Evolutionary conservation across 2,329 filamentous ascomycete species (phyloP).

Genomic region (Akanthomyces dipterigenus): DNA sequence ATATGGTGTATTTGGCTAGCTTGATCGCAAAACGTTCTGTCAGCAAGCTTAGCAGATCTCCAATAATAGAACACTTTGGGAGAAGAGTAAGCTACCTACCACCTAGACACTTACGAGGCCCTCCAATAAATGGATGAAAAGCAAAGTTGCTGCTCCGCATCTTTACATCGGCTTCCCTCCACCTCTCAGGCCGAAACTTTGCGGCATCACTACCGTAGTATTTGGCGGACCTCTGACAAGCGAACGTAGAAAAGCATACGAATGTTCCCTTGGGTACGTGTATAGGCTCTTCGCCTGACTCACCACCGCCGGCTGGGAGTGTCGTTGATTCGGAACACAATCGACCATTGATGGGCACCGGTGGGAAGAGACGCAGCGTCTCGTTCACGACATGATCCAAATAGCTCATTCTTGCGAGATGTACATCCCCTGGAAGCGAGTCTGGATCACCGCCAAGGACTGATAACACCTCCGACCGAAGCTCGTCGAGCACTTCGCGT

Average conservation of each 20-base stretch:
- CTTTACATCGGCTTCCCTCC: neutral
- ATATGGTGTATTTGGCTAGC: slow-evolving; percentile 12
- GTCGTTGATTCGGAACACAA: slow-evolving; percentile 5
- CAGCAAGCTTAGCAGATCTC: neutral
- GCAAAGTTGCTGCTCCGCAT: slow-evolving; percentile 7
- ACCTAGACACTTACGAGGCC: slow-evolving; percentile 13
- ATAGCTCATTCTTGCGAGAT: slow-evolving; percentile 5
- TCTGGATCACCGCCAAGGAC: neutral
- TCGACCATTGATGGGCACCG: slow-evolving; percentile 10
- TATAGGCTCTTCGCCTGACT: slow-evolving; percentile 5
- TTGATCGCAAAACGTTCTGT: slow-evolving; percentile 12
- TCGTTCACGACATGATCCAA: slow-evolving; percentile 7
- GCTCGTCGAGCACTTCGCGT: neutral
- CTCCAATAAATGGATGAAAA: slow-evolving; percentile 13
- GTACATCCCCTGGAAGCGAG: neutral
- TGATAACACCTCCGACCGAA: slow-evolving; percentile 2
- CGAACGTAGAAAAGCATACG: slow-evolving; percentile 4
- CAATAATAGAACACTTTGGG: neutral
- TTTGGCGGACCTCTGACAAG: slow-evolving; percentile 2
- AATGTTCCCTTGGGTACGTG: slow-evolving; percentile 2
- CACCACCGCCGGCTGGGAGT: neutral
- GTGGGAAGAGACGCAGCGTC: slow-evolving; percentile 11
- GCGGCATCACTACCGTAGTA: slow-evolving; percentile 3
- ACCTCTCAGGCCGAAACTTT: slow-evolving; percentile 2
- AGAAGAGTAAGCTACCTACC: neutral